Evolutionary conservation across 257 asterid genomes (phyloP), one percentile per base, ranked within the genome.

Genomic region (Phtheirospermum japonicum): DNA sequence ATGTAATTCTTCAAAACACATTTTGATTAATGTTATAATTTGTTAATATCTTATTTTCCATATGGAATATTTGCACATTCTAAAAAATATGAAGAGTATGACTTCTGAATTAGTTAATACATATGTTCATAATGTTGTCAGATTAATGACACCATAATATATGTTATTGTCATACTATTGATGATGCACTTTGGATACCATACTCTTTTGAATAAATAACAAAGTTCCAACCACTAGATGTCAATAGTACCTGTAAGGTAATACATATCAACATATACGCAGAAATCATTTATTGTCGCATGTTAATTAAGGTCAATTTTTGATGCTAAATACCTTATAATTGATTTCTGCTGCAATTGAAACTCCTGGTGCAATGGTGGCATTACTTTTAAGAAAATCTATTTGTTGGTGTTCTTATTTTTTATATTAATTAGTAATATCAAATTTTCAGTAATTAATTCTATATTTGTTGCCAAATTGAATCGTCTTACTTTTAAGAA

Each of bases 161-260:
- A 39, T 49, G 55, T 49, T 49, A 17, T 49, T 49, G 16, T 49
- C 55, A 49, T 17, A 2, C 55, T 18, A 49, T 14, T 50, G 57
- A 50, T 50, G 57, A 50, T 30, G 19, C 10, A 17, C 57, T 50
- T 50, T 50, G 57, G 57, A 50, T 50, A 18, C 57, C 33, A 42
- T 42, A 42, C 48, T 1, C 14, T 13, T 9, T 42, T 3, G 4
- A 9, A 9, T 9, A 42, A 42, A 3, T 42, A 9, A 42, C 13
- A 9, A 42, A 42, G 8, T 42, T 42, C 8, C 48, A 42, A 42
- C 2, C 1, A 5, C 4, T 10, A 42, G 16, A 12, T 42, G 48
- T 9, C 14, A 42, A 42, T 11, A 42, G 14, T 42, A 42, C 48
- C 48, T 9, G 48, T 4, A 42, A 42, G 48, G 16, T 42, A 42